Evolutionary conservation across 1,284 basidiomycete genomes (phyloP).

Genomic region (Heterobasidion occidentale): DNA sequence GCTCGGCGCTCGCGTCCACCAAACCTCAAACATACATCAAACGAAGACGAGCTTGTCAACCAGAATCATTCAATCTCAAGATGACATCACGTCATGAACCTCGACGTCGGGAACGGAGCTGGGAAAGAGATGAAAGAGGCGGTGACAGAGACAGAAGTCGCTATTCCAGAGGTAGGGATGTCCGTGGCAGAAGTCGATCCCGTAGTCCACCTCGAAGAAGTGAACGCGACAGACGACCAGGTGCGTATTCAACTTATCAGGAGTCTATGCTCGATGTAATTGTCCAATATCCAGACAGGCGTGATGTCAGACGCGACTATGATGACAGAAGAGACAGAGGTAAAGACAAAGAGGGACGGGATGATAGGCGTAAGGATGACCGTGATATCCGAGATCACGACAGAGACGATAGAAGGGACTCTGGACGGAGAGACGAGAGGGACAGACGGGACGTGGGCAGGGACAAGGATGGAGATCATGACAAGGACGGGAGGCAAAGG

Average conservation of each 20-base stretch:
- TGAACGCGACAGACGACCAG: constrained; percentile 33
- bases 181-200: constrained; percentile 55
- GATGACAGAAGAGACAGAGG: constrained; percentile 11
- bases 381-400: constrained; percentile 21
- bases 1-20: too few relatives aligned
- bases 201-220: constrained; percentile 55
- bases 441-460: constrained; percentile 13
- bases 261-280: not conserved
- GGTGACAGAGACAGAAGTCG: constrained; percentile 15
- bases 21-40: too few relatives aligned
- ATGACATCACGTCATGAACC: constrained; percentile 49
- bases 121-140: constrained; percentile 42
- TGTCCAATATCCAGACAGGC: constrained; percentile 15
- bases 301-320: constrained; percentile 27
- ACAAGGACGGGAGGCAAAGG: constrained; percentile 4
- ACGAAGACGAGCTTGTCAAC: too few relatives aligned
- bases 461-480: constrained; percentile 8
- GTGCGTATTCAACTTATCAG: constrained; percentile 15
- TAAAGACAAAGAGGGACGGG: constrained; percentile 8
- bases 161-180: constrained; percentile 31
- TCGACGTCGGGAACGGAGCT: constrained; percentile 57
- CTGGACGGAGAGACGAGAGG: constrained; percentile 4
- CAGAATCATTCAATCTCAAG: not conserved
- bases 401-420: constrained; percentile 14
- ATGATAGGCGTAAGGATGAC: constrained; percentile 22